A percentile compares a stretch with the other conserved stretches of the same genome.
Conservation (phyloP, 2,329 filamentous ascomycete species). For the Apiospora marii region DNA sequence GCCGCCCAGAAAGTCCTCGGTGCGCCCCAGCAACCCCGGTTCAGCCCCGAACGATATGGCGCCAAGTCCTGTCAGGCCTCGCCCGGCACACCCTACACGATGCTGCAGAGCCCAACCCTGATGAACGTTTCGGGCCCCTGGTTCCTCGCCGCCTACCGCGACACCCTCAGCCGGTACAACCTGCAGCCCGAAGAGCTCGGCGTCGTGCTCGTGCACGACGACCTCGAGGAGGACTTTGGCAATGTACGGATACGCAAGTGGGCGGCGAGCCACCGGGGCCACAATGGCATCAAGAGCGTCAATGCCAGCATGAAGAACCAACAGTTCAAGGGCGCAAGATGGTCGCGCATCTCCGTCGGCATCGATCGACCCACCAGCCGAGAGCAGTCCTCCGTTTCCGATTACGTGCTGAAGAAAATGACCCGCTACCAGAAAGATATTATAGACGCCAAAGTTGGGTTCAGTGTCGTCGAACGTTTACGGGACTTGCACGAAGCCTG, state of each 20-base stretch:
- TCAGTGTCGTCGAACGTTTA: background rate
- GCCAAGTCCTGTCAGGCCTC: slow-evolving; percentile 60
- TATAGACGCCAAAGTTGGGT: background rate
- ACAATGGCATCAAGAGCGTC: slow-evolving; percentile 78
- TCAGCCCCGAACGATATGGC: slow-evolving; percentile 55
- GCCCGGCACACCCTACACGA: slow-evolving; percentile 61
- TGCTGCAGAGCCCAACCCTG: slow-evolving; percentile 76
- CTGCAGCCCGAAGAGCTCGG: slow-evolving; percentile 44
- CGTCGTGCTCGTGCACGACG: slow-evolving; percentile 87
- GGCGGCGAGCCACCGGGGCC: slow-evolving; percentile 70
- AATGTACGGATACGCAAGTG: slow-evolving; percentile 71
- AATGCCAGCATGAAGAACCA: slow-evolving; percentile 55
- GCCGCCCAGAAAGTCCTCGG: slow-evolving; percentile 61
- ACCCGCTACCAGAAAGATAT: slow-evolving; percentile 5
- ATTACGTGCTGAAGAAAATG: slow-evolving; percentile 80
- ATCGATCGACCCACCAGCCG: slow-evolving; percentile 83
- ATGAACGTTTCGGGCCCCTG: slow-evolving; percentile 89
- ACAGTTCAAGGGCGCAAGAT: slow-evolving; percentile 51
- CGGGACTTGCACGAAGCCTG: slow-evolving; percentile 9
- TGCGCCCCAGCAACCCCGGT: slow-evolving; percentile 53
- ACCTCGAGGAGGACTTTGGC: slow-evolving; percentile 78
- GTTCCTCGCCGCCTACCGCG: slow-evolving; percentile 70
- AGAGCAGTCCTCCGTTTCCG: slow-evolving; percentile 71
- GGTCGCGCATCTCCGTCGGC: slow-evolving; percentile 76
- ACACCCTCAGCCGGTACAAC: slow-evolving; percentile 53